Conservation (phyloP, 2,329 filamentous ascomycete genomes). For the Thielaviopsis euricoi region DNA sequence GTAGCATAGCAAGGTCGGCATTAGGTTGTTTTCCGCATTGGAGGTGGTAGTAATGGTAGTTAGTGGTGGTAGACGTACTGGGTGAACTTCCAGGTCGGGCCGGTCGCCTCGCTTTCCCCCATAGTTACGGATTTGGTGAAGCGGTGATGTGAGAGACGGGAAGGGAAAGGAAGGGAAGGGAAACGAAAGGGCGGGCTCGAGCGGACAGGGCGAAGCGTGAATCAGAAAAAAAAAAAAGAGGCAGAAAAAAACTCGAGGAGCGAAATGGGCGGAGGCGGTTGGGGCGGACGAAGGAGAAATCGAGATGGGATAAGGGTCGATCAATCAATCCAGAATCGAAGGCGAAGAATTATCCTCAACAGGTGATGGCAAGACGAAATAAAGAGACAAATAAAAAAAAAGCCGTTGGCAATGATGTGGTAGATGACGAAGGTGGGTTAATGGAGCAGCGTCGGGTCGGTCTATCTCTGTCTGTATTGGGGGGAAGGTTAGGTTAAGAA, state of each 20-base stretch:
- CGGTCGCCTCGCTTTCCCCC: constrained; percentile 88
- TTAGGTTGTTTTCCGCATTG: not conserved
- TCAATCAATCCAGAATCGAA: constrained; percentile 4
- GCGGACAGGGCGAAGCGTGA: not conserved
- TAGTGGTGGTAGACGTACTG: constrained; percentile 49
- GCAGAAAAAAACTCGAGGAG: constrained; percentile 1
- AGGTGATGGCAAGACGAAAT: not conserved
- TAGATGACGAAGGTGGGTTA: not conserved
- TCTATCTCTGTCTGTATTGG: not conserved
- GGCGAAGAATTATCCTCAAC: not conserved
- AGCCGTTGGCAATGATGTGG: not conserved
- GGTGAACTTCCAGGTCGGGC: constrained; percentile 99
- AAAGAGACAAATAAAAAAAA: not conserved
- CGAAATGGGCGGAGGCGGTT: not conserved
- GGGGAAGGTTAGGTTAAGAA: not conserved
- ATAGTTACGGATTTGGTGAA: constrained; percentile 55
- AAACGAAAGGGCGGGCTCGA: not conserved
- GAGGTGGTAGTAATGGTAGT: constrained; percentile 1
- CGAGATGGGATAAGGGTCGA: not conserved
- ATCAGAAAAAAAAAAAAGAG: not conserved
- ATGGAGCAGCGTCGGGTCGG: not conserved
- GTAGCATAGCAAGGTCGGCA: not conserved
- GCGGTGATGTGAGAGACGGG: not conserved
- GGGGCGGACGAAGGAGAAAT: not conserved
- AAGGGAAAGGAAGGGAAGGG: not conserved